Evolutionary conservation across 495 filamentous ascomycete species (phyloP), one percentile per base, ranked within the genome.

Genomic region (Hyaloscypha hepaticicola): DNA sequence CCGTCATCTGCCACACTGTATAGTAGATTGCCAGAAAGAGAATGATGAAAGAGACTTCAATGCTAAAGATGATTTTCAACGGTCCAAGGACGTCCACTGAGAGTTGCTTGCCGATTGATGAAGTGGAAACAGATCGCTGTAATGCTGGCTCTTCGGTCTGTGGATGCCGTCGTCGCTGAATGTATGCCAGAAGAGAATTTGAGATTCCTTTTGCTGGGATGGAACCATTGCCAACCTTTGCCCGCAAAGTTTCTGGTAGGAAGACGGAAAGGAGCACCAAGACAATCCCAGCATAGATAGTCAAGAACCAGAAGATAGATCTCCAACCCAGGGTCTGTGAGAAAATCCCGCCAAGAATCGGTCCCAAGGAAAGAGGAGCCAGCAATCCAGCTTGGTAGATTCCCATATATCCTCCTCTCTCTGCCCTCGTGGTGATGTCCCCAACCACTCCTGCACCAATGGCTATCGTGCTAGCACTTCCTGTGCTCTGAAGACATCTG

Each of bases 401-500:
- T 1, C 84, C 83, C 78, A 85, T 82, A 62, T 79, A 83, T 0
- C 80, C 78, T 19, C 83, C 83, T 7, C 84, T 78, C 14, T 85
- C 81, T 31, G 73, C 79, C 1, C 76, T 71, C 0, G 78, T 83
- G 0, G 83, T 80, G 58, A 86, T 80, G 61, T 86, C 83, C 12
- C 79, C 81, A 61, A 86, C 80, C 0, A 87, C 84, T 6, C 82
- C 84, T 1, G 79, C 78, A 1, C 82, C 83, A 41, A 87, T 78
- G 1, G 83, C 78, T 51, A 85, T 81, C 0, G 83, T 71, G 6
- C 78, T 78, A 16, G 83, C 82, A 65, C 79, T 85, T 0, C 88
- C 88, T 0, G 80, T 76, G 53, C 82, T 85, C 72, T 90, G 87
- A 1, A 89, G 27, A 75, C 83, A 85, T 22, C 88, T 77, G 8